Percentiles rank a stretch among this genome's conserved stretches.
phyloP scores from a whole-genome alignment of 176 grass and related monocot genomes.

The Musa itinerans region DNA sequence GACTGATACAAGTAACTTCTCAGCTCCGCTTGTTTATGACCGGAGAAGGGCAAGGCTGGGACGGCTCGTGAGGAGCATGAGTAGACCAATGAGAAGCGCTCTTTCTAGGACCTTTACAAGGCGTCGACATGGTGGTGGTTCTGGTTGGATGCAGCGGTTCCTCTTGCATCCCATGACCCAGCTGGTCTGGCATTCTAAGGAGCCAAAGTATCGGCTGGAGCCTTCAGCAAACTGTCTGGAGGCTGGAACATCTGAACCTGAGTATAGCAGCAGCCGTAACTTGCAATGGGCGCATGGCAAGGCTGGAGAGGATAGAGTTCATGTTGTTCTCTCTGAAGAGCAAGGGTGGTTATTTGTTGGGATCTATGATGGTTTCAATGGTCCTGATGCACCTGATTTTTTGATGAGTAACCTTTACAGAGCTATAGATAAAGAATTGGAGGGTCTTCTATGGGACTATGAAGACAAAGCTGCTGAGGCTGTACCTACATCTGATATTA shows the following conservation, averaged over 20 bases:
- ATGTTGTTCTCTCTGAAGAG: constrained; percentile 86
- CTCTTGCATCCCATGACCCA: constrained; percentile 62
- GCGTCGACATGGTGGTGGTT: constrained; percentile 15
- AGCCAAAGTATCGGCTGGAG: constrained; percentile 48
- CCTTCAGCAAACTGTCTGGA: constrained; percentile 38
- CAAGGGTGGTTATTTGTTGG: constrained; percentile 88
- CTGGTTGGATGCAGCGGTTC: constrained; percentile 53
- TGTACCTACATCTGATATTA: constrained; percentile 30
- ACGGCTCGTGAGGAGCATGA: constrained; percentile 71
- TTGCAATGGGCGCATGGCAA: constrained; percentile 90
- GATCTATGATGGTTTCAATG: constrained; percentile 96
- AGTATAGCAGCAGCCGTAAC: constrained; percentile 34
- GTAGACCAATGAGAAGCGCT: constrained; percentile 57
- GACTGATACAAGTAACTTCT: constrained; percentile 53
- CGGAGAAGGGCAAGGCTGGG: constrained; percentile 45
- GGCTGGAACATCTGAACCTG: constrained; percentile 49
- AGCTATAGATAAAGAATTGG: constrained; percentile 51
- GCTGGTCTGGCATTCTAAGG: constrained; percentile 47
- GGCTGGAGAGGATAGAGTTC: constrained; percentile 79
- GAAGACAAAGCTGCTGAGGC: constrained; percentile 9
- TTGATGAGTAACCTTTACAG: constrained; percentile 83
- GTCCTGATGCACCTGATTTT: constrained; percentile 87
- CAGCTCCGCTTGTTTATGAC: constrained; percentile 57
- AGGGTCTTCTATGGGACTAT: constrained; percentile 62
- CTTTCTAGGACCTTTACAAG: constrained; percentile 47